phyloP scores from a whole-genome alignment of 179 eudicot genomes.

The Spinacia oleracea region DNA sequence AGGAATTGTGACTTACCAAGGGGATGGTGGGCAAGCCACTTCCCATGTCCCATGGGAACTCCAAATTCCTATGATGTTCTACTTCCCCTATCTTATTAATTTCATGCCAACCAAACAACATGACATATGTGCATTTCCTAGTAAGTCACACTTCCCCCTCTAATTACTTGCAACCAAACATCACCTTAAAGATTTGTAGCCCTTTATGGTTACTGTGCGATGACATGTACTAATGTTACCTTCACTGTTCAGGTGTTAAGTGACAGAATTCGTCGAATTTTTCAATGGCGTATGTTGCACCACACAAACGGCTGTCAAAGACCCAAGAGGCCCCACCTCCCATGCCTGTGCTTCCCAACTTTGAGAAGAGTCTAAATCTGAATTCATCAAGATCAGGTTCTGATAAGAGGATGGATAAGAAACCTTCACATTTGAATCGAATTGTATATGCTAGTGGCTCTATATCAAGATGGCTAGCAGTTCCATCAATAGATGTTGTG shows the following conservation, averaged over 20 bases:
- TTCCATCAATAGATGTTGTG: conserved; percentile 18
- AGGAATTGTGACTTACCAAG: too few species aligned
- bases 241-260: conserved; percentile 13
- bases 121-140: too few species aligned
- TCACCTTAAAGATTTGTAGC: neutral
- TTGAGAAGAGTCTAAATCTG: conserved; percentile 15
- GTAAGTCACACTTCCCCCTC: too few species aligned
- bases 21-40: too few species aligned
- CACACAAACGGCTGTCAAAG: conserved; percentile 27
- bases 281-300: conserved; percentile 29
- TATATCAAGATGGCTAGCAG: conserved; percentile 23
- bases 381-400: neutral
- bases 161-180: too few species aligned
- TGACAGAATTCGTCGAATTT: neutral
- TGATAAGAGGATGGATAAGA: neutral
- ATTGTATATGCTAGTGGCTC: conserved; percentile 13
- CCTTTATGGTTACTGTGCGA: too few species aligned
- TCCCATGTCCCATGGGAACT: too few species aligned
- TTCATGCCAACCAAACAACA: too few species aligned
- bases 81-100: too few species aligned
- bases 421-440: neutral
- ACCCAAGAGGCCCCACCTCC: conserved; percentile 13
- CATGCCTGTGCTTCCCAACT: conserved; percentile 18
- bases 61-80: too few species aligned
- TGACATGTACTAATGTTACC: neutral